These are phyloP conservation scores for Tricholoma terreum DNA, from an alignment of 768 basidiomycete species.

Conservation along the genomic window DNA sequence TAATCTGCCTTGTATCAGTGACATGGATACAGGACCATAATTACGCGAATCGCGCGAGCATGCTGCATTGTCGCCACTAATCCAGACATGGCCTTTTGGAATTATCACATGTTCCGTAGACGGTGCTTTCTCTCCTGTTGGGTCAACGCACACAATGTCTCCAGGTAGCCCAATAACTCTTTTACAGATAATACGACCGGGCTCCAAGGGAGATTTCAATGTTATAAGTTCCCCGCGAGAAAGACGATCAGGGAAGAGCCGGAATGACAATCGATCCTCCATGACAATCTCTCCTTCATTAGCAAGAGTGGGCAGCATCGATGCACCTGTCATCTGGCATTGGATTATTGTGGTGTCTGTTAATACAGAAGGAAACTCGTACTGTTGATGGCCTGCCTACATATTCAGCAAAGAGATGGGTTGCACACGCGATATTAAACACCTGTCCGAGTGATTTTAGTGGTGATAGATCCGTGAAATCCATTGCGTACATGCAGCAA, in stretches of 20 bases:
- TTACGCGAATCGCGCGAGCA: slow-evolving; percentile 82
- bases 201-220: slow-evolving; percentile 66
- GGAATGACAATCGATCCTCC: slow-evolving; percentile 57
- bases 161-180: slow-evolving; percentile 88
- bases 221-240: slow-evolving; percentile 77
- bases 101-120: slow-evolving; percentile 72
- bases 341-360: slow-evolving; percentile 2
- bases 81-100: slow-evolving; percentile 88
- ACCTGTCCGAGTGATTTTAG: slow-evolving; percentile 32
- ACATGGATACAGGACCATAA: slow-evolving; percentile 92
- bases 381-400: slow-evolving; percentile 56
- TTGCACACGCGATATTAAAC: slow-evolving; percentile 51
- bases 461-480: background rate
- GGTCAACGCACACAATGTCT: slow-evolving; percentile 86
- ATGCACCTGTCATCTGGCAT: slow-evolving; percentile 63
- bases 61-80: slow-evolving; percentile 84
- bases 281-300: slow-evolving; percentile 56
- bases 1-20: slow-evolving; percentile 67
- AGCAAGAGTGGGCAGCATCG: slow-evolving; percentile 78
- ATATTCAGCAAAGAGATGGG: slow-evolving; percentile 64
- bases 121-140: slow-evolving; percentile 61
- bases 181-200: slow-evolving; percentile 74
- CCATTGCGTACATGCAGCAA: slow-evolving; percentile 18
- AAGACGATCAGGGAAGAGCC: slow-evolving; percentile 48
- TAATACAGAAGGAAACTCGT: slow-evolving; percentile 11